These are phyloP conservation scores for Lasiosphaeria hispida DNA, from an alignment of 495 filamentous ascomycete genomes.

Conservation along the genomic window DNA sequence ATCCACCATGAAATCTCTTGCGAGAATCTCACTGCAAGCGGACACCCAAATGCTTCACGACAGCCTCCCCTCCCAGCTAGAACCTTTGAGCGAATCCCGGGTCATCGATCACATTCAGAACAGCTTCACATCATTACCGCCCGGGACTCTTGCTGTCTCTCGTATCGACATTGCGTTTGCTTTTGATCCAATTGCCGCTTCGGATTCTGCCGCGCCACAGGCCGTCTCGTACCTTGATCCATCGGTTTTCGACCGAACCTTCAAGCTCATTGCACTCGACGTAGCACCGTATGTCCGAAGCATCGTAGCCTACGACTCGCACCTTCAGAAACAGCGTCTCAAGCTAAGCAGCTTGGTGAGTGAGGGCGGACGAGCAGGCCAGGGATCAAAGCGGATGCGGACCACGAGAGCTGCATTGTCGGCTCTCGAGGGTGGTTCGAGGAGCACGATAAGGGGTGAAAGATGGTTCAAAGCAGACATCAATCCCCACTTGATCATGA, in stretches of 20 bases:
- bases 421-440: conserved; percentile 76
- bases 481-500: conserved; percentile 61
- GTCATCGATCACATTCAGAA: conserved; percentile 29
- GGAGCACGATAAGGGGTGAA: conserved; percentile 69
- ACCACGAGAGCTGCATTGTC: conserved; percentile 78
- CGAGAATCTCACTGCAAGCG: conserved; percentile 30
- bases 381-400: conserved; percentile 61
- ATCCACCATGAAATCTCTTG: conserved; percentile 35
- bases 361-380: conserved; percentile 42
- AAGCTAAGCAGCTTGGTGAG: conserved; percentile 61
- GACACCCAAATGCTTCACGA: conserved; percentile 4
- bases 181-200: conserved; percentile 56
- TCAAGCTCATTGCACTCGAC: conserved; percentile 64
- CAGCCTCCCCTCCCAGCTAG: conserved; percentile 1
- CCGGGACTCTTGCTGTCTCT: conserved; percentile 22
- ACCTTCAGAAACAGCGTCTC: conserved; percentile 63
- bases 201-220: conserved; percentile 35
- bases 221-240: conserved; percentile 44
- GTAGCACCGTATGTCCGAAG: conserved; percentile 79
- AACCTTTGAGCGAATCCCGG: conserved; percentile 28
- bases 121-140: conserved; percentile 23
- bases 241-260: conserved; percentile 70
- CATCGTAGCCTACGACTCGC: conserved; percentile 73
- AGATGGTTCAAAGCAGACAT: conserved; percentile 72
- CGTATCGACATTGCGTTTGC: conserved; percentile 49